phyloP scores from a whole-genome alignment of 768 basidiomycete genomes.

The Kwoniella botswanensis region DNA sequence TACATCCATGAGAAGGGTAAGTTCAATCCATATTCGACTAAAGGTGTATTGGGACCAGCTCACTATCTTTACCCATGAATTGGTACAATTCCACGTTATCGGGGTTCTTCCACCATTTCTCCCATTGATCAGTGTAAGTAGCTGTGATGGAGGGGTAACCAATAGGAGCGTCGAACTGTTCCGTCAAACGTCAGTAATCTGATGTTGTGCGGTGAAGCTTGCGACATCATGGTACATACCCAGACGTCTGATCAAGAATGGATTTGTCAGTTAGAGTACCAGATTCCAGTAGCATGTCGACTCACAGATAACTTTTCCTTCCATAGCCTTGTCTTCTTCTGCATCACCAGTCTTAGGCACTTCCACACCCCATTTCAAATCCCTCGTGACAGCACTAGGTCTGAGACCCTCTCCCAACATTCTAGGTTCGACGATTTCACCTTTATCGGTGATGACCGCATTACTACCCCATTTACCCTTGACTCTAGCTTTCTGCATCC shows the following conservation, averaged over 20 bases:
- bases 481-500: constrained; percentile 79
- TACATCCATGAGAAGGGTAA: constrained; percentile 8
- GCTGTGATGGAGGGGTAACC: constrained; percentile 98
- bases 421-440: constrained; percentile 85
- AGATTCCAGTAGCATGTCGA: constrained; percentile 29
- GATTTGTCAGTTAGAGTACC: no score
- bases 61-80: constrained; percentile 98
- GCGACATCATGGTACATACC: constrained; percentile 64
- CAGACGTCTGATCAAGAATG: constrained; percentile 73
- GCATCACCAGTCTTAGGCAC: constrained; percentile 72
- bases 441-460: constrained; percentile 83
- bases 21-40: no score
- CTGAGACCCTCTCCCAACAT: constrained; percentile 77
- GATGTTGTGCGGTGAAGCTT: neutral
- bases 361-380: constrained; percentile 94
- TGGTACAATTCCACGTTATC: constrained; percentile 89
- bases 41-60: constrained; percentile 12
- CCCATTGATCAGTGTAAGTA: constrained; percentile 91
- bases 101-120: constrained; percentile 94
- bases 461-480: constrained; percentile 92
- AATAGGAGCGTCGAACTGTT: constrained; percentile 91
- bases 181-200: neutral
- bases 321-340: constrained; percentile 81
- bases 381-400: constrained; percentile 89
- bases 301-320: constrained; percentile 93